Evolutionary conservation across 176 grass and related monocot genomes (phyloP).

Genomic region (Rhynchospora tenuis): DNA sequence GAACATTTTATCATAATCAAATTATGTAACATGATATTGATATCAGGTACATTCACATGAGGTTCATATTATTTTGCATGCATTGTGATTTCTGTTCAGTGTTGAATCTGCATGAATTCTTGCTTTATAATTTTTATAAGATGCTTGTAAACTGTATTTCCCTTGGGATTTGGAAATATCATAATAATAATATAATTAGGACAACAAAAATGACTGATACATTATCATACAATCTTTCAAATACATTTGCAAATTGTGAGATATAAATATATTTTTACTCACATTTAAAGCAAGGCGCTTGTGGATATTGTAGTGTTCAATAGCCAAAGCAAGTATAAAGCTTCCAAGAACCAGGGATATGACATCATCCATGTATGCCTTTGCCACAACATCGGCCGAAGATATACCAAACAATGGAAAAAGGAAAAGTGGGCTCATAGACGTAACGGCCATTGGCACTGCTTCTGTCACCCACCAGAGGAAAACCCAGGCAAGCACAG

Average conservation of each 20-base stretch:
- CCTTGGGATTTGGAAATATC: background rate
- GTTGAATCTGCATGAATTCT: background rate
- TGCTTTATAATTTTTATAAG: background rate
- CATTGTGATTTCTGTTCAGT: background rate
- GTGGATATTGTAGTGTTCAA: slow-evolving; percentile 91
- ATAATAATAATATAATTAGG: background rate
- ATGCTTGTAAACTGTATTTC: background rate
- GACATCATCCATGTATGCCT: slow-evolving; percentile 89
- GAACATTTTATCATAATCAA: background rate
- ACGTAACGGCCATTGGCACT: slow-evolving; percentile 81
- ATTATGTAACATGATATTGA: background rate
- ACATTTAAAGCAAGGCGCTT: slow-evolving; percentile 79
- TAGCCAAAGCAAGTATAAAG: slow-evolving; percentile 89
- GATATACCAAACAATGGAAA: slow-evolving; percentile 68
- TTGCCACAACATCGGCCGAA: slow-evolving; percentile 46
- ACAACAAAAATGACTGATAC: background rate
- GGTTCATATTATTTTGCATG: background rate
- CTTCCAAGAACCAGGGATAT: slow-evolving; percentile 94
- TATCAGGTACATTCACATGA: background rate
- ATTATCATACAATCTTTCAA: background rate
- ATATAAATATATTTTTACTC: background rate
- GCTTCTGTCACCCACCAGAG: slow-evolving; percentile 88
- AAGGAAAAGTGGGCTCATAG: slow-evolving; percentile 86
- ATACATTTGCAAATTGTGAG: background rate
- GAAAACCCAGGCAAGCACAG: slow-evolving; percentile 75